These are phyloP conservation scores for Tolypocladium tundrense DNA, from an alignment of 2,329 filamentous ascomycete genomes.

Conservation along the genomic window DNA sequence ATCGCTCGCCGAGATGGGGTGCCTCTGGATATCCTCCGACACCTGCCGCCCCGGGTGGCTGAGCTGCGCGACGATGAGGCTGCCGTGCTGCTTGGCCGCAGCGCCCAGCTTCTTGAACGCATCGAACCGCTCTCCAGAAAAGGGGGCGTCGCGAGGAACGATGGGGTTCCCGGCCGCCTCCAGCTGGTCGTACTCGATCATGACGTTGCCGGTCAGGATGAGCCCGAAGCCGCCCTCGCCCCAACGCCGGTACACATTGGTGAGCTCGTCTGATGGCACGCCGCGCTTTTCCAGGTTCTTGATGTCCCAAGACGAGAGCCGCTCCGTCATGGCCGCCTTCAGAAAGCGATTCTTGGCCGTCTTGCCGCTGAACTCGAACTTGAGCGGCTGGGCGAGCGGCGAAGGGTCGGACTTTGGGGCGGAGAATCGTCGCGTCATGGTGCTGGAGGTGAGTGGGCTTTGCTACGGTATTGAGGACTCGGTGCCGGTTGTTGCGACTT, in stretches of 20 bases:
- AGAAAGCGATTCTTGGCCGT: constrained; percentile 55
- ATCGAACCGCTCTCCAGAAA: constrained; percentile 49
- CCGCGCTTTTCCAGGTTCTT: constrained; percentile 38
- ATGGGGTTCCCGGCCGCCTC: constrained; percentile 48
- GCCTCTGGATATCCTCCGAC: constrained; percentile 10
- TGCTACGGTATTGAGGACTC: background rate
- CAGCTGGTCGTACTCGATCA: constrained; percentile 50
- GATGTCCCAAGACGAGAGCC: constrained; percentile 49
- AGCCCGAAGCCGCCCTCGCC: constrained; percentile 46
- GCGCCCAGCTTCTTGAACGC: constrained; percentile 46
- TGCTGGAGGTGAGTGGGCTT: background rate
- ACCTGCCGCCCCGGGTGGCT: constrained; percentile 42
- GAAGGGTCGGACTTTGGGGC: constrained; percentile 5
- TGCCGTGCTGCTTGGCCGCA: constrained; percentile 46
- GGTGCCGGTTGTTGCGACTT: background rate
- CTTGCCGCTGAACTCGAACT: constrained; percentile 39
- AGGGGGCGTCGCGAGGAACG: constrained; percentile 40
- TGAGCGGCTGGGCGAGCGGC: constrained; percentile 32
- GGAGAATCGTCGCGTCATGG: constrained; percentile 5
- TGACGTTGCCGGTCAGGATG: constrained; percentile 54
- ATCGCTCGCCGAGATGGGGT: constrained; percentile 31
- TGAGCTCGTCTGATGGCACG: constrained; percentile 24
- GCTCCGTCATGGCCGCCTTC: constrained; percentile 59
- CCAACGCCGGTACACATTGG: constrained; percentile 50
- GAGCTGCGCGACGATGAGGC: constrained; percentile 50